Conservation (phyloP, 768 basidiomycete genomes). For the Russula ochroleuca region DNA sequence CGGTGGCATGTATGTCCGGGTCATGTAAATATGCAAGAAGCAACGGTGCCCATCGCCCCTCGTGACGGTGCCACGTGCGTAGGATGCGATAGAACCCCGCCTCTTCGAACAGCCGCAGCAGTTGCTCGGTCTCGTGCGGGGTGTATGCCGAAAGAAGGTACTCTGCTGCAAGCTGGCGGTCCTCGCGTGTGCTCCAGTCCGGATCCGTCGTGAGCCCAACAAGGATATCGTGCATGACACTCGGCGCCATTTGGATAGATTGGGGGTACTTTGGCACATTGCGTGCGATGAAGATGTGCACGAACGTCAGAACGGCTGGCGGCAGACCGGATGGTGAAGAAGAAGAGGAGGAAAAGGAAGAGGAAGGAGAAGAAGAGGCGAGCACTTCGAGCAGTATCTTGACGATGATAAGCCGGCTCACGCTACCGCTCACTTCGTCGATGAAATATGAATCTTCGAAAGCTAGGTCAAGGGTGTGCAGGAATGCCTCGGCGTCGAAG, state of each 20-base stretch:
- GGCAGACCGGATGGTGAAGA: slow-evolving; percentile 48
- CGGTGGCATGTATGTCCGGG: slow-evolving; percentile 51
- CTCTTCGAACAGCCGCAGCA: slow-evolving; percentile 64
- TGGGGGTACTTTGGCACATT: slow-evolving; percentile 97
- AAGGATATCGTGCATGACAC: slow-evolving; percentile 69
- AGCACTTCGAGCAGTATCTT: slow-evolving; percentile 81
- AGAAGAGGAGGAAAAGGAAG: background rate
- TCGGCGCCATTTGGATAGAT: slow-evolving; percentile 57
- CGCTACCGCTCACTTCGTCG: slow-evolving; percentile 52
- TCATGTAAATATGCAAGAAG: slow-evolving; percentile 74
- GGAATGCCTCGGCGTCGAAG: slow-evolving; percentile 90
- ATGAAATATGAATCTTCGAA: slow-evolving; percentile 93
- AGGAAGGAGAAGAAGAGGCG: slow-evolving; percentile 10
- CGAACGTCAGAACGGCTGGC: slow-evolving; percentile 67
- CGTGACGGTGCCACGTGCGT: slow-evolving; percentile 71
- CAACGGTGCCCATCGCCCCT: slow-evolving; percentile 70
- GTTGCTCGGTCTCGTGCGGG: slow-evolving; percentile 68
- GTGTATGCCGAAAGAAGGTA: slow-evolving; percentile 89
- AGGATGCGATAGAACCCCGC: slow-evolving; percentile 93
- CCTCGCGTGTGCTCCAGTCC: slow-evolving; percentile 79
- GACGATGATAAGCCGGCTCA: slow-evolving; percentile 77
- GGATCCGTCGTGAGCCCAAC: slow-evolving; percentile 70
- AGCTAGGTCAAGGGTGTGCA: slow-evolving; percentile 90
- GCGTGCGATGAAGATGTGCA: slow-evolving; percentile 93
- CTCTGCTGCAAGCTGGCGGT: slow-evolving; percentile 92